These are phyloP conservation scores for Fusarium sp. DNA, from an alignment of 2,329 filamentous ascomycete species.

Conservation along the genomic window DNA sequence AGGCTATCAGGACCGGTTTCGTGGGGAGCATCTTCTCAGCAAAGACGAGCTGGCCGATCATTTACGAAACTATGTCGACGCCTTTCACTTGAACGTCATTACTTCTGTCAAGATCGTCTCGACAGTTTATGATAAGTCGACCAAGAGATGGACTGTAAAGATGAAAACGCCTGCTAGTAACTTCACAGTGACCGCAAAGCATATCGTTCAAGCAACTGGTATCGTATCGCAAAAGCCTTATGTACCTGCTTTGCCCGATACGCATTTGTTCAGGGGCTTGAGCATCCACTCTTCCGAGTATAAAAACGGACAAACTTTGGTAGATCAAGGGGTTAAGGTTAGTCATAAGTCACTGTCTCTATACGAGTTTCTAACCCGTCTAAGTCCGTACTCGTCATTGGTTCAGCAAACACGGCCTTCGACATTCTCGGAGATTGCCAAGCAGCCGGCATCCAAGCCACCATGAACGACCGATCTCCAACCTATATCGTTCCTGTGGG, in stretches of 20 bases:
- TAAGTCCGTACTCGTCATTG: constrained; percentile 26
- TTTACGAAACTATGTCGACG: not conserved
- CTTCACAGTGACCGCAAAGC: not conserved
- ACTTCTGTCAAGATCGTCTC: constrained; percentile 13
- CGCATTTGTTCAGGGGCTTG: constrained; percentile 13
- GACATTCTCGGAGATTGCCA: constrained; percentile 31
- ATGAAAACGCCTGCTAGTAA: not conserved
- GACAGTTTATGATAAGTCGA: constrained; percentile 4
- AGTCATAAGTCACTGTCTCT: rapidly evolving
- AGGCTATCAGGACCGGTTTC: constrained; percentile 22
- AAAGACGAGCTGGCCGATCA: constrained; percentile 31
- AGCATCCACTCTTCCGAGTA: constrained; percentile 23
- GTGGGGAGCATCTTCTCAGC: constrained; percentile 18
- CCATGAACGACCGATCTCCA: constrained; percentile 26
- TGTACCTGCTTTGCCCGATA: constrained; percentile 1
- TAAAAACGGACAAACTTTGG: constrained; percentile 2
- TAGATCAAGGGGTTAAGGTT: constrained; percentile 17
- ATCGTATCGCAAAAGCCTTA: constrained; percentile 28
- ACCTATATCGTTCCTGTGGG: constrained; percentile 31
- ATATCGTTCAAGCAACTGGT: constrained; percentile 29
- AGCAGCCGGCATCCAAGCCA: not conserved
- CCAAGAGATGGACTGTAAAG: constrained; percentile 6
- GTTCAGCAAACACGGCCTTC: constrained; percentile 34
- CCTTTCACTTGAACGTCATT: constrained; percentile 28
- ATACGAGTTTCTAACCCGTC: not conserved